Percentiles rank a stretch among this genome's conserved stretches.
These are phyloP conservation scores for Dillenia turbinata DNA, from an alignment of 164 flowering plant genomes.

Conservation along the genomic window DNA sequence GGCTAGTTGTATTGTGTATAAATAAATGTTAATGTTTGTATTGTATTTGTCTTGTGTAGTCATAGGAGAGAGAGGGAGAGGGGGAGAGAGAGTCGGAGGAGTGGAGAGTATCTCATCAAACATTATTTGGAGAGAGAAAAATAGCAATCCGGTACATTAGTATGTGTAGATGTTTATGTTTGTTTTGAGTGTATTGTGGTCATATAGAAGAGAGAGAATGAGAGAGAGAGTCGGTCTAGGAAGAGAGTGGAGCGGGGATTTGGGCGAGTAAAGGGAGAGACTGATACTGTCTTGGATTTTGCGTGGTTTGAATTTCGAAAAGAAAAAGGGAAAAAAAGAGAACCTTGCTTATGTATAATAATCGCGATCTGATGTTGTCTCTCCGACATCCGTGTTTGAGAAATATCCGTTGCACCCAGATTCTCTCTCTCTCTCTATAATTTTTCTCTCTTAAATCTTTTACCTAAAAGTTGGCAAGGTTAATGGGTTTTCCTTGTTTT, in stretches of 20 bases:
- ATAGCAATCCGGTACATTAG: too few relatives aligned
- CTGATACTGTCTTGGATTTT: constrained; percentile 19
- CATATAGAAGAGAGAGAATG: not conserved
- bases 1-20: too few relatives aligned
- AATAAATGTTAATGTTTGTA: not conserved
- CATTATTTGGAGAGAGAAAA: too few relatives aligned
- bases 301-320: constrained; percentile 14
- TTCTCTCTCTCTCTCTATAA: constrained; percentile 11
- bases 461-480: constrained; percentile 17
- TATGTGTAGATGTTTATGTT: not conserved
- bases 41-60: not conserved
- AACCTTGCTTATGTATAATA: not conserved
- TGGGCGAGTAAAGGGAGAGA: constrained; percentile 32
- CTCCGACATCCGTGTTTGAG: constrained; percentile 25
- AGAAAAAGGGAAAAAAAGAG: not conserved
- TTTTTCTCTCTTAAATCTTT: constrained; percentile 5
- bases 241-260: constrained; percentile 45
- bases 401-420: constrained; percentile 14
- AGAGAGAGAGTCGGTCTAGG: constrained; percentile 27
- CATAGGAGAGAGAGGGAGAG: not conserved
- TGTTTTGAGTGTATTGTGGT: not conserved
- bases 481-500: constrained; percentile 10
- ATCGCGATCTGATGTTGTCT: constrained; percentile 9
- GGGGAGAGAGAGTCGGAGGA: constrained; percentile 26
- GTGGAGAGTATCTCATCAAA: constrained; percentile 26